A percentile compares a stretch with the other conserved stretches of the same genome.
phyloP scores from a whole-genome alignment of 371 early-diverging fungal species.

The Lichtheimia hyalospora region DNA sequence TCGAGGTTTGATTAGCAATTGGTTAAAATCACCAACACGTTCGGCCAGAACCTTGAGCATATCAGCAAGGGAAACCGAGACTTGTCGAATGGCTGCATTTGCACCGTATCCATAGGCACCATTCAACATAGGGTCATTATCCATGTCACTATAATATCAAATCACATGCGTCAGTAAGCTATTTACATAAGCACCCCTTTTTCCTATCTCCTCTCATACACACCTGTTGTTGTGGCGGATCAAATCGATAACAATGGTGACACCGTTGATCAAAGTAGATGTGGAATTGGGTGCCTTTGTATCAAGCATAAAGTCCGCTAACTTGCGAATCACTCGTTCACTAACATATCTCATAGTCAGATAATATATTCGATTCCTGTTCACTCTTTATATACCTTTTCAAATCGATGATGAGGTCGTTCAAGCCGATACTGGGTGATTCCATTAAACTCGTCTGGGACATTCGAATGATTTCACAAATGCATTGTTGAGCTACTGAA shows the following conservation, averaged over 20 bases:
- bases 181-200: not conserved
- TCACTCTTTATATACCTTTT: constrained; percentile 56
- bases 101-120: constrained; percentile 25
- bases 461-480: constrained; percentile 90
- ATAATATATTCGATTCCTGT: not conserved
- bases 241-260: constrained; percentile 93
- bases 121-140: constrained; percentile 31
- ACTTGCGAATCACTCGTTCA: constrained; percentile 61
- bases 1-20: constrained; percentile 57
- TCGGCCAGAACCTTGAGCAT: constrained; percentile 78
- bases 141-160: constrained; percentile 23
- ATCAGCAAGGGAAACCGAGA: constrained; percentile 61
- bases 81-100: constrained; percentile 17
- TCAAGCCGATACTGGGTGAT: constrained; percentile 69
- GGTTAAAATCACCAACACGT: constrained; percentile 67
- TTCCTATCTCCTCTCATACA: not conserved
- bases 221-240: constrained; percentile 88
- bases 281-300: constrained; percentile 71
- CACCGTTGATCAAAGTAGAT: constrained; percentile 86
- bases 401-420: constrained; percentile 75
- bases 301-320: constrained; percentile 89
- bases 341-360: constrained; percentile 25
- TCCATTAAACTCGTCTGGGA: constrained; percentile 73
- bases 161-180: not conserved
- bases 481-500: constrained; percentile 85